A percentile compares a stretch with the other conserved stretches of the same genome.
Conservation (phyloP, 371 early-diverging fungal genomes). For the Actinomortierella ambigua region DNA sequence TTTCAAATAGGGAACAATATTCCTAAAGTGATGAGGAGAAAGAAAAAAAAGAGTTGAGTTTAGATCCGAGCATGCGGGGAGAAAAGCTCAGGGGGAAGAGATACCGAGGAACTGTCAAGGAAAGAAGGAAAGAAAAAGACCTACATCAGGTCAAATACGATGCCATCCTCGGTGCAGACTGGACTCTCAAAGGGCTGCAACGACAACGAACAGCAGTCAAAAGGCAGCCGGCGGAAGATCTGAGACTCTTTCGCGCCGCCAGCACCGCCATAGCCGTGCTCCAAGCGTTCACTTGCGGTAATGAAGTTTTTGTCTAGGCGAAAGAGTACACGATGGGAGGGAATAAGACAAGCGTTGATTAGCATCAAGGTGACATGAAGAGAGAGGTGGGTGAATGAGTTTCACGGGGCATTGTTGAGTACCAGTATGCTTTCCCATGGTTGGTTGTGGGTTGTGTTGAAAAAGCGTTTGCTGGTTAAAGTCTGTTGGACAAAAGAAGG, state of each 20-base stretch:
- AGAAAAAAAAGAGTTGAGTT: slow-evolving; percentile 3
- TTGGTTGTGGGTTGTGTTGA: too few relatives aligned
- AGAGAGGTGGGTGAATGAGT: too few relatives aligned
- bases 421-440: too few relatives aligned
- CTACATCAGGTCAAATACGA: slow-evolving; percentile 81
- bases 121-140: not conserved
- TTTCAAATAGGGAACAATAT: slow-evolving; percentile 87
- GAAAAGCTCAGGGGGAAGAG: not conserved
- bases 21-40: slow-evolving; percentile 32
- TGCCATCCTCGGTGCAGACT: slow-evolving; percentile 87
- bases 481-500: too few relatives aligned
- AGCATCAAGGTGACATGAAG: too few relatives aligned
- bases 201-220: slow-evolving; percentile 86
- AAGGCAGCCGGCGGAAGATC: slow-evolving; percentile 77
- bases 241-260: slow-evolving; percentile 48
- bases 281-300: too few relatives aligned
- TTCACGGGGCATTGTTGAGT: too few relatives aligned
- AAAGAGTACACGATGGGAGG: too few relatives aligned
- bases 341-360: too few relatives aligned
- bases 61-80: not conserved
- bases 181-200: slow-evolving; percentile 88
- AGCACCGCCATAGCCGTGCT: slow-evolving; percentile 55
- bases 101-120: slow-evolving; percentile 1
- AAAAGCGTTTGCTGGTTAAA: too few relatives aligned
- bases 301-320: too few relatives aligned